Conservation (phyloP, 805 yeast species). For the Grigorovia jiainica region DNA sequence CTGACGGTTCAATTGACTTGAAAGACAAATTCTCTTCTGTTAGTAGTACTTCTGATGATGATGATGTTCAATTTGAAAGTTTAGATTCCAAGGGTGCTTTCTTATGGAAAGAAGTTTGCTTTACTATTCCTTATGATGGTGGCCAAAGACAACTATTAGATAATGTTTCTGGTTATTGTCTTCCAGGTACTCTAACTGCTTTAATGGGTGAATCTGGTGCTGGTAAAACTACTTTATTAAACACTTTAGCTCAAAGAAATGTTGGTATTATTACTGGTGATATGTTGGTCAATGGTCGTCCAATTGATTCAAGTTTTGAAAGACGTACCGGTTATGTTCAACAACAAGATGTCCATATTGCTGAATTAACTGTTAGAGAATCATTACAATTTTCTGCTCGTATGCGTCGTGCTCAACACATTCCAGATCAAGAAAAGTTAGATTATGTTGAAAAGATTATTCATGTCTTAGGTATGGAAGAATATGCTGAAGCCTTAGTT, state of each 20-base stretch:
- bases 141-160: constrained; percentile 47
- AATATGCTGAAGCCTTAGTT: constrained; percentile 60
- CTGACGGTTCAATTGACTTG: constrained; percentile 7
- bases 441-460: constrained; percentile 57
- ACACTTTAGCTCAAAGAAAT: constrained; percentile 55
- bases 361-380: constrained; percentile 59
- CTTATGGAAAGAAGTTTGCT: constrained; percentile 65
- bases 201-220: constrained; percentile 69
- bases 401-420: constrained; percentile 46
- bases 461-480: constrained; percentile 50
- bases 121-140: constrained; percentile 49
- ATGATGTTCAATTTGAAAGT: constrained; percentile 9
- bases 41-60: constrained; percentile 2
- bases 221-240: constrained; percentile 63
- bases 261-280: constrained; percentile 60
- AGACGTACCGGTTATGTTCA: constrained; percentile 60
- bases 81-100: constrained; percentile 38
- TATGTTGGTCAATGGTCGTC: constrained; percentile 47
- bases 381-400: constrained; percentile 55
- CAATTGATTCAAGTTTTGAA: constrained; percentile 42
- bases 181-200: constrained; percentile 69
- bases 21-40: constrained; percentile 10
- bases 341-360: constrained; percentile 61
- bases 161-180: constrained; percentile 65
- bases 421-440: constrained; percentile 44